These are phyloP conservation scores for Colletotrichum gloeosporioides DNA, from an alignment of 2,329 filamentous ascomycete species.

Conservation along the genomic window DNA sequence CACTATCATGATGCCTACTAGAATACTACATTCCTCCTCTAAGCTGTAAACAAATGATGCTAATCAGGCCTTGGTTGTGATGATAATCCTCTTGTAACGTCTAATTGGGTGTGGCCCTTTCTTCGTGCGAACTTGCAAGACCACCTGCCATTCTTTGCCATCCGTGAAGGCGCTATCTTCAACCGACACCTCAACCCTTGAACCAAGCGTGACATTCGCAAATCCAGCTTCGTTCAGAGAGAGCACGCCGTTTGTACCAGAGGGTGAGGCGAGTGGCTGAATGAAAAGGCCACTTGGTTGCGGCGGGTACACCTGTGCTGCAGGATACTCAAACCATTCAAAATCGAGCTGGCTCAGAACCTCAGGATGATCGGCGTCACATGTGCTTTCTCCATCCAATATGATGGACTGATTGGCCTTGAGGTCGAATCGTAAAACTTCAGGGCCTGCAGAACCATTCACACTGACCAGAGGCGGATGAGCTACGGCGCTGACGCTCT, in stretches of 20 bases:
- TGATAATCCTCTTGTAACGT: not conserved
- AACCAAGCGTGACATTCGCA: not conserved
- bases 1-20: not conserved
- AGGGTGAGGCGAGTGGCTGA: not conserved
- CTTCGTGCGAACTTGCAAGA: not conserved
- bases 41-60: not conserved
- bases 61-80: not conserved
- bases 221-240: not conserved
- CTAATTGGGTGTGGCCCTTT: not conserved
- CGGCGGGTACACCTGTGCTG: not conserved
- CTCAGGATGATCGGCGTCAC: not conserved
- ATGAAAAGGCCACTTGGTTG: not conserved
- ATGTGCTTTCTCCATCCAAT: not conserved
- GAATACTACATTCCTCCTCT: not conserved
- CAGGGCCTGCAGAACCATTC: slow-evolving; percentile 35
- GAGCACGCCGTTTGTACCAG: not conserved
- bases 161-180: not conserved
- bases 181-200: not conserved
- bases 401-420: not conserved
- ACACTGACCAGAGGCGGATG: slow-evolving; percentile 51
- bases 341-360: not conserved
- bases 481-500: slow-evolving; percentile 35
- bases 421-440: not conserved
- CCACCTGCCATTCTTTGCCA: not conserved
- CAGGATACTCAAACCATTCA: not conserved